Evolutionary conservation across 2,329 filamentous ascomycete genomes (phyloP).

Genomic region (Colletotrichum karsti): DNA sequence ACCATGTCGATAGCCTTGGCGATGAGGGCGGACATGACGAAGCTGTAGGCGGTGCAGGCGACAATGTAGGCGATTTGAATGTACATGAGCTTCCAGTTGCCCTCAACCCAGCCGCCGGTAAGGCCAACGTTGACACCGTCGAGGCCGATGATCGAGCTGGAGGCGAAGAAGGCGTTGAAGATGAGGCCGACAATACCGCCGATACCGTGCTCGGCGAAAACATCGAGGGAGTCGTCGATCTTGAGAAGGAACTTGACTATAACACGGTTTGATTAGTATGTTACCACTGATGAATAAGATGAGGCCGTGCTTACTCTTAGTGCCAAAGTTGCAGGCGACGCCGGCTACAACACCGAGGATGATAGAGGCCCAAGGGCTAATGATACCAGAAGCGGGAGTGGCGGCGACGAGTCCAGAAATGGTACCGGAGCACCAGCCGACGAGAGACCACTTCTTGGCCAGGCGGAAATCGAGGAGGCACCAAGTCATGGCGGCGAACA

Average conservation of each 20-base stretch:
- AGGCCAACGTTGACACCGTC: slow-evolving; percentile 78
- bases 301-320: slow-evolving; percentile 59
- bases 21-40: slow-evolving; percentile 77
- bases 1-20: slow-evolving; percentile 79
- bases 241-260: slow-evolving; percentile 67
- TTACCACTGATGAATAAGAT: neutral
- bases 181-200: slow-evolving; percentile 75
- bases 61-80: slow-evolving; percentile 82
- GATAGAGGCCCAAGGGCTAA: slow-evolving; percentile 73
- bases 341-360: slow-evolving; percentile 73
- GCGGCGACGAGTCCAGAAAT: slow-evolving; percentile 77
- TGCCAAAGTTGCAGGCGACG: slow-evolving; percentile 73
- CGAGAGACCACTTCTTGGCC: slow-evolving; percentile 90
- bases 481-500: slow-evolving; percentile 93
- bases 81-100: slow-evolving; percentile 79
- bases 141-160: slow-evolving; percentile 75
- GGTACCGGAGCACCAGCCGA: slow-evolving; percentile 77
- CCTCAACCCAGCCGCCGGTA: slow-evolving; percentile 77
- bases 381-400: slow-evolving; percentile 74
- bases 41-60: slow-evolving; percentile 73
- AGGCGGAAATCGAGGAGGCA: slow-evolving; percentile 95
- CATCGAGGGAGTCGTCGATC: slow-evolving; percentile 77
- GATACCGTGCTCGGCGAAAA: slow-evolving; percentile 76
- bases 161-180: slow-evolving; percentile 78
- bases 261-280: neutral